phyloP scores from a whole-genome alignment of 2,329 filamentous ascomycete species.

The Juglanconis oblonga region DNA sequence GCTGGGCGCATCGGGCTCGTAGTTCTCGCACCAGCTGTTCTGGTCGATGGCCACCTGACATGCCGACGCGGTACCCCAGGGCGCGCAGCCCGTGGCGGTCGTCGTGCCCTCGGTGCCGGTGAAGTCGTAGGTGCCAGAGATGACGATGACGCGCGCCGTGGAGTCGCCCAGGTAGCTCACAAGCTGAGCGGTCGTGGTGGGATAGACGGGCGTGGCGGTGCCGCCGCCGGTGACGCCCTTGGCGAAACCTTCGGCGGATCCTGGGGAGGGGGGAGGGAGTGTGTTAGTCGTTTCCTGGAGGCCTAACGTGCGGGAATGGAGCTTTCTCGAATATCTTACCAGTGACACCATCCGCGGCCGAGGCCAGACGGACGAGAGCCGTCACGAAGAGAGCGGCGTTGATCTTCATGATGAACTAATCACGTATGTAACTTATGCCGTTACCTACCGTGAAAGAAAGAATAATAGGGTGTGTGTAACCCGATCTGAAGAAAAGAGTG shows the following conservation, averaged over 20 bases:
- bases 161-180: constrained; percentile 56
- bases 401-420: constrained; percentile 1
- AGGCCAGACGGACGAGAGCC: neutral
- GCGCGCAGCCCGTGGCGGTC: constrained; percentile 53
- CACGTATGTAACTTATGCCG: neutral
- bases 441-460: neutral
- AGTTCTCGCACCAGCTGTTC: constrained; percentile 57
- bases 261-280: constrained; percentile 16
- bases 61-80: constrained; percentile 49
- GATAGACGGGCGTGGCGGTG: constrained; percentile 50
- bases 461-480: neutral
- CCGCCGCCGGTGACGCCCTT: constrained; percentile 60
- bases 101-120: constrained; percentile 51
- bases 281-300: neutral
- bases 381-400: neutral
- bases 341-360: constrained; percentile 6
- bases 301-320: too few relatives aligned
- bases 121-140: constrained; percentile 57
- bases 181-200: constrained; percentile 52
- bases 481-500: neutral
- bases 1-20: constrained; percentile 48
- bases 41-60: constrained; percentile 62
- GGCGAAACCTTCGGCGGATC: constrained; percentile 41
- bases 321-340: neutral
- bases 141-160: constrained; percentile 53